Conservation (phyloP, 139 green algal species). For the Picochlorum costavermella region DNA sequence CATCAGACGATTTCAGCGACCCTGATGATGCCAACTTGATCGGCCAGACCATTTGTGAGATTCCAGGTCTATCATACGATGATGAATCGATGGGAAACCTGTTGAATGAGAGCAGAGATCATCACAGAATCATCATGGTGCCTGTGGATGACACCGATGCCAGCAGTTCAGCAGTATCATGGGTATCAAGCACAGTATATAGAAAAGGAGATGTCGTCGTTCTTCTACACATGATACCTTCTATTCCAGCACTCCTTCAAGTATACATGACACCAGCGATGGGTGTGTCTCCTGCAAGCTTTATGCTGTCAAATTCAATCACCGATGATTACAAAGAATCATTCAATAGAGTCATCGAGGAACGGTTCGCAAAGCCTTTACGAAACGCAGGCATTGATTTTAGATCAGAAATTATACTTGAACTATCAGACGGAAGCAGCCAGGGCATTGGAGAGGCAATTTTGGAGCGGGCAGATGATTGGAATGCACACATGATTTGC, state of each 20-base stretch:
- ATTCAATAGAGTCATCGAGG: slow-evolving; percentile 4
- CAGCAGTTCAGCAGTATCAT: slow-evolving; percentile 8
- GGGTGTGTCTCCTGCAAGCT: slow-evolving; percentile 2
- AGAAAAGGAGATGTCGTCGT: slow-evolving; percentile 14
- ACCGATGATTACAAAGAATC: slow-evolving; percentile 11
- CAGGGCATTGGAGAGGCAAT: slow-evolving; percentile 16
- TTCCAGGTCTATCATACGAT: too few species aligned
- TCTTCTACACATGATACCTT: slow-evolving; percentile 27
- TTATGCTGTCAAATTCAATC: neutral
- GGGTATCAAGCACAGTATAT: slow-evolving; percentile 13
- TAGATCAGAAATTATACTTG: slow-evolving; percentile 12
- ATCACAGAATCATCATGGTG: slow-evolving; percentile 15
- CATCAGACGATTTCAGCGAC: neutral
- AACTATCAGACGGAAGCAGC: slow-evolving; percentile 3
- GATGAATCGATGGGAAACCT: too few species aligned
- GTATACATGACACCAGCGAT: neutral
- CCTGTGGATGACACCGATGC: slow-evolving; percentile 22
- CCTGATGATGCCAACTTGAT: neutral
- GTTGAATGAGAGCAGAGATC: too few species aligned
- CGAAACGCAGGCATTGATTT: slow-evolving; percentile 9
- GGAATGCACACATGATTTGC: slow-evolving; percentile 8
- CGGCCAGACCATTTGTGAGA: neutral
- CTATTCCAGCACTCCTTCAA: slow-evolving; percentile 1
- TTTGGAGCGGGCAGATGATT: slow-evolving; percentile 1
- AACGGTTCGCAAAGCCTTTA: slow-evolving; percentile 14